These are phyloP conservation scores for Apophysomyces sp. DNA, from an alignment of 371 early-diverging fungal species.

Conservation along the genomic window DNA sequence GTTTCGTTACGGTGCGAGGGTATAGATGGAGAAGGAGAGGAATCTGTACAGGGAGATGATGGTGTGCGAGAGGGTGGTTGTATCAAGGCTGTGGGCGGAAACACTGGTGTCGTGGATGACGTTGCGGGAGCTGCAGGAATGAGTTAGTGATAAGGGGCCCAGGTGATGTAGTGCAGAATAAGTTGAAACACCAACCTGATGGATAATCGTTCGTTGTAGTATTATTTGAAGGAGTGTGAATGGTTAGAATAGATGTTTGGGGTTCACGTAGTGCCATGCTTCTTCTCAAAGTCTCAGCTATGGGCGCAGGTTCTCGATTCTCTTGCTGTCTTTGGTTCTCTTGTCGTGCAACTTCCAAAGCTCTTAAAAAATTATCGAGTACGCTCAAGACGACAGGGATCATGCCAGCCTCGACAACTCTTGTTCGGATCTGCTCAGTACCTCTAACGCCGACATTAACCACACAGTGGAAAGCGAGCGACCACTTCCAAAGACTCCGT, in stretches of 20 bases:
- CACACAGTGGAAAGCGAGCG: conserved; percentile 81
- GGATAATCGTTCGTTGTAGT: background rate
- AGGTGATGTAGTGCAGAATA: conserved; percentile 7
- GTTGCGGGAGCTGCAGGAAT: background rate
- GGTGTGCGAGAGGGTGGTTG: background rate
- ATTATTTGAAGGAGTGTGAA: background rate
- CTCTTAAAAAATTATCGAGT: conserved; percentile 66
- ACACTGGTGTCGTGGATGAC: background rate
- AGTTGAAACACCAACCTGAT: conserved; percentile 25
- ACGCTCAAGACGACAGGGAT: conserved; percentile 77
- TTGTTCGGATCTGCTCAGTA: conserved; percentile 74
- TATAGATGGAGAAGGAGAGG: background rate
- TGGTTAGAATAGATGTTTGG: background rate
- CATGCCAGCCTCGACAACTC: conserved; percentile 84
- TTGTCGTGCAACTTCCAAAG: conserved; percentile 57
- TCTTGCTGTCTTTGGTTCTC: conserved; percentile 26
- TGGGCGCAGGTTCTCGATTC: background rate
- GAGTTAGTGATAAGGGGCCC: background rate
- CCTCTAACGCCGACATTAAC: conserved; percentile 88
- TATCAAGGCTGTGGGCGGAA: background rate
- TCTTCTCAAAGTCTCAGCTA: background rate
- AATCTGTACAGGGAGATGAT: conserved; percentile 2
- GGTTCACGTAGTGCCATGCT: background rate
- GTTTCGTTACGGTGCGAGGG: background rate
- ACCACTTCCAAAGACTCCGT: conserved; percentile 77